Evolutionary conservation across 352 stramenopile genomes (phyloP).

Genomic region (Pythium sukuiense): DNA sequence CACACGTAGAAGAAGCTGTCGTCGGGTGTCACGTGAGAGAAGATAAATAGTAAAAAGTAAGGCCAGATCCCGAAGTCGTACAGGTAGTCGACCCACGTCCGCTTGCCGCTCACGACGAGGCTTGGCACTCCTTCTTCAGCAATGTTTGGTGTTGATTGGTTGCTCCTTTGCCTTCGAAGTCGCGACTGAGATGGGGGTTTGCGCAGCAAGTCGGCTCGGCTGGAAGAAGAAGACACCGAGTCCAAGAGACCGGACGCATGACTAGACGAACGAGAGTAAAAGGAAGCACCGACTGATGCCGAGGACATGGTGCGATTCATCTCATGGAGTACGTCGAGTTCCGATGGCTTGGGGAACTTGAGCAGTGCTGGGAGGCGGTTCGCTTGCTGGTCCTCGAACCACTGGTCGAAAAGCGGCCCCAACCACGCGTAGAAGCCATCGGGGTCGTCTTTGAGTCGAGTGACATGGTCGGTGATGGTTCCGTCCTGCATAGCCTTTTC

Average conservation of each 20-base stretch:
- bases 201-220: background rate
- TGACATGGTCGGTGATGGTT: constrained; percentile 52
- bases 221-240: background rate
- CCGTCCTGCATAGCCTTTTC: constrained; percentile 54
- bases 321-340: constrained; percentile 9
- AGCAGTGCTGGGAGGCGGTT: constrained; percentile 38
- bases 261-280: too few relatives aligned
- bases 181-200: background rate
- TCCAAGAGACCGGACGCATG: constrained; percentile 3
- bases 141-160: background rate
- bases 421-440: constrained; percentile 81
- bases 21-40: constrained; percentile 37
- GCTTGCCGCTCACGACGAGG: background rate
- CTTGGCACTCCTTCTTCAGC: background rate
- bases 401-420: constrained; percentile 60
- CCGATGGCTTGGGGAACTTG: constrained; percentile 15
- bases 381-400: constrained; percentile 52
- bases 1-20: constrained; percentile 50
- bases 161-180: background rate
- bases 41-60: constrained; percentile 63
- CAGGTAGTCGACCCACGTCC: constrained; percentile 54
- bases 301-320: background rate
- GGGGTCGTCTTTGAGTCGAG: constrained; percentile 61
- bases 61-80: constrained; percentile 77
- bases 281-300: too few relatives aligned